These are phyloP conservation scores for Penicillium silybi DNA, from an alignment of 495 filamentous ascomycete species.

Conservation along the genomic window DNA sequence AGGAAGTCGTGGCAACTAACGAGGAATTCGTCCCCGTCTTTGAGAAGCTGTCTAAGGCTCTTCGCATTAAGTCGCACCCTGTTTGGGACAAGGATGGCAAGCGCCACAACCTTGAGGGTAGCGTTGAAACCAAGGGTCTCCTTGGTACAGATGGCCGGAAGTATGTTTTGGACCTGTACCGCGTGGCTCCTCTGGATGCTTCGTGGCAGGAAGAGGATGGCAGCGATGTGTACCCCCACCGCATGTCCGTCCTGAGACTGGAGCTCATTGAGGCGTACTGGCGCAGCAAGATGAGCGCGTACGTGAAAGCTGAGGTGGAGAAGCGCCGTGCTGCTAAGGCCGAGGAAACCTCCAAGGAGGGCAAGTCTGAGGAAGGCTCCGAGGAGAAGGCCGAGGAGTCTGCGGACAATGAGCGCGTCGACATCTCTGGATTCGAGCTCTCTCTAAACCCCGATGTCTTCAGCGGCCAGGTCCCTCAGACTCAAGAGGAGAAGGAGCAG, in stretches of 20 bases:
- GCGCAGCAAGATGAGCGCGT: conserved; percentile 81
- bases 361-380: conserved; percentile 26
- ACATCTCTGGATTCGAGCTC: conserved; percentile 82
- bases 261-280: conserved; percentile 85
- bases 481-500: conserved; percentile 81
- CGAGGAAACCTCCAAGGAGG: conserved; percentile 42
- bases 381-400: conserved; percentile 23
- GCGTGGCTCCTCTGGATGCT: conserved; percentile 89
- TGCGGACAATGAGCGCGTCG: conserved; percentile 57
- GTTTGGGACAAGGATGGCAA: conserved; percentile 97
- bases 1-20: conserved; percentile 88
- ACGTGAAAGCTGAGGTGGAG: conserved; percentile 69
- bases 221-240: conserved; percentile 75
- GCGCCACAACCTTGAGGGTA: conserved; percentile 87
- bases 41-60: conserved; percentile 79
- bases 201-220: conserved; percentile 78
- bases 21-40: conserved; percentile 81
- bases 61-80: conserved; percentile 87
- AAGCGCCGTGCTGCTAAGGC: conserved; percentile 46
- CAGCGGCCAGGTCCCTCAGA: conserved; percentile 87
- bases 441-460: conserved; percentile 93
- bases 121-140: conserved; percentile 96
- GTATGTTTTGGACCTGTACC: conserved; percentile 95
- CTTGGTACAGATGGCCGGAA: conserved; percentile 96
- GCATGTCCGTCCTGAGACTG: conserved; percentile 86